phyloP scores from a whole-genome alignment of 306 rosid species.

The Quercus robur region DNA sequence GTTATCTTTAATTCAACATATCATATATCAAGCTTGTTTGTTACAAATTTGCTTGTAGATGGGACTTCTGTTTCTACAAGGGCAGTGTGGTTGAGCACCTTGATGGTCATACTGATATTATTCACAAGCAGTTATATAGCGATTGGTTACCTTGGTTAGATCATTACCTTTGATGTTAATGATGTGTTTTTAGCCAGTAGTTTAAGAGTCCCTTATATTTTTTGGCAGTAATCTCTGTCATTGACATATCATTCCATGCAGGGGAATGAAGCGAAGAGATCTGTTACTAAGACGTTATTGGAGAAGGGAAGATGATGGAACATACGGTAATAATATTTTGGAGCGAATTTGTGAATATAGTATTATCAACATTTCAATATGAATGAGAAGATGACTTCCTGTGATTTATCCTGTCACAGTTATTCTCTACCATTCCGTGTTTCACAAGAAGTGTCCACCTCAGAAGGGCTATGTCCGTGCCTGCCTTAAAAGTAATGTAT shows the following conservation, averaged over 20 bases:
- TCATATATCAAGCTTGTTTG: not conserved
- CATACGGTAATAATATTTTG: conserved; percentile 62
- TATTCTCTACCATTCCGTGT: conserved; percentile 69
- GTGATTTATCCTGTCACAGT: conserved; percentile 46
- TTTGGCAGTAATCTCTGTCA: not conserved
- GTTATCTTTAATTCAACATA: not conserved
- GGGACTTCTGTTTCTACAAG: conserved; percentile 74
- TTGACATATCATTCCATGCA: conserved; percentile 31
- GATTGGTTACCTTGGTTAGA: conserved; percentile 91
- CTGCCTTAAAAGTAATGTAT: conserved; percentile 89
- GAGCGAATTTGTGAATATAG: not conserved
- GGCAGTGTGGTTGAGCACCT: conserved; percentile 79
- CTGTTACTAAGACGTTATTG: conserved; percentile 74
- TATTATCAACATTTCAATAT: not conserved
- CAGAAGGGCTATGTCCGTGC: conserved; percentile 81
- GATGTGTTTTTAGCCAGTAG: not conserved
- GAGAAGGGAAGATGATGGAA: conserved; percentile 96
- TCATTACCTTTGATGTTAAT: not conserved
- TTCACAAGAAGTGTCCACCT: conserved; percentile 66
- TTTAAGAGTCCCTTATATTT: not conserved
- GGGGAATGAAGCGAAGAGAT: conserved; percentile 92
- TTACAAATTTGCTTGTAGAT: conserved; percentile 48
- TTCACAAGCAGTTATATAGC: conserved; percentile 59
- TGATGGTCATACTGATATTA: conserved; percentile 91
- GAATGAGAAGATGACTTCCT: not conserved